Evolutionary conservation across 805 yeast species (phyloP), one percentile per base, ranked within the genome.

Genomic region (Yarrowia sp.): DNA sequence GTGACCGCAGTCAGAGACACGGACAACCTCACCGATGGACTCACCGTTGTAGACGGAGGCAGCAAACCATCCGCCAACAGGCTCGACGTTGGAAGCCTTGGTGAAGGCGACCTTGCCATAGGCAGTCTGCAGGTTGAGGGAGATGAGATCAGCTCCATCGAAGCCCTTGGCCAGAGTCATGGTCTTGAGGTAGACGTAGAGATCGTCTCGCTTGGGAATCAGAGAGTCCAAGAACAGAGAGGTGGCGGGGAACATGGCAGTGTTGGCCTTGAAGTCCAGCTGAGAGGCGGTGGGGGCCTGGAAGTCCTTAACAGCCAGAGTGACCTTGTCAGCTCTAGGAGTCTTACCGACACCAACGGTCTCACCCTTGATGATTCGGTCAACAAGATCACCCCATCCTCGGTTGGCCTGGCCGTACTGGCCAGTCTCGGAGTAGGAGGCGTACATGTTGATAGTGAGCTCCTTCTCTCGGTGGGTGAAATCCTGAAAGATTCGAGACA

Each of bases 311-410:
- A 91, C 85, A 1, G 93, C 83, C 10, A 90, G 83, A 40, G 85
- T 82, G 71, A 92, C 79, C 68, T 82, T 83, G 72, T 89, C 93
- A 3, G 95, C 92, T 76, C 96, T 83, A 34, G 94, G 92, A 70
- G 91, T 90, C 36, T 90, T 84, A 4, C 93, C 94, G 66, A 91
- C 85, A 42, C 68, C 66, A 19, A 44, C 55, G 30, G 82, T 85
- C 0, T 93, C 85, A 33, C 96, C 95, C 15, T 85, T 76, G 70
- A 92, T 87, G 69, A 92, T 89, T 73, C 96, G 81, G 73, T 91
- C 92, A 24, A 89, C 84, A 63, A 90, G 78, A 70, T 89, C 93
- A 78, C 97, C 97, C 97, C 97, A 92, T 61, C 97, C 97, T 69
- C 85, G 83, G 74, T 87, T 88, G 68, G 74, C 68, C 73, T 79